Evolutionary conservation across 495 filamentous ascomycete species (phyloP).

Genomic region (Lindgomyces ingoldianus): DNA sequence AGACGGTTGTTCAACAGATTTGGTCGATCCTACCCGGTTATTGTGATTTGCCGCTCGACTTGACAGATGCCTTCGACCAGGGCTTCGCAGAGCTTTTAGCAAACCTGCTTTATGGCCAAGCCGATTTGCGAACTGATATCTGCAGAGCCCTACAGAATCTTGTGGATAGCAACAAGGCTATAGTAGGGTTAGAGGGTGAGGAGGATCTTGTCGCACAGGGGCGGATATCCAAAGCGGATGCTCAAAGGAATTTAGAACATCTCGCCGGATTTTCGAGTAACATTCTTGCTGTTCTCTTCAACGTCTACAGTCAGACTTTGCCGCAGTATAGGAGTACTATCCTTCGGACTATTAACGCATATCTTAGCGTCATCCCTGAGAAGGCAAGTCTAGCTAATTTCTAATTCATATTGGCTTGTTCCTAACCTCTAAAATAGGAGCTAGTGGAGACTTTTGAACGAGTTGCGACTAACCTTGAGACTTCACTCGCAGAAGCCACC

Average conservation of each 20-base stretch:
- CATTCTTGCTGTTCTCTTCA: conserved; percentile 90
- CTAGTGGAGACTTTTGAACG: conserved; percentile 83
- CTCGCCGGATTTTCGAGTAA: conserved; percentile 79
- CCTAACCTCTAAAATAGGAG: conserved; percentile 55
- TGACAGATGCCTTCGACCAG: conserved; percentile 72
- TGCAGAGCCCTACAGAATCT: conserved; percentile 82
- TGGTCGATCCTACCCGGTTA: conserved; percentile 96
- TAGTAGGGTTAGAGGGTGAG: conserved; percentile 60
- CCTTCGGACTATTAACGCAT: conserved; percentile 89
- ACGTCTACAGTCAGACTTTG: conserved; percentile 93
- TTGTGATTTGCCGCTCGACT: conserved; percentile 84
- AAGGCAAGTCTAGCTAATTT: conserved; percentile 46
- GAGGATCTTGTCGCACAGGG: conserved; percentile 69
- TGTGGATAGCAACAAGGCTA: conserved; percentile 85
- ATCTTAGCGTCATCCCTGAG: conserved; percentile 80
- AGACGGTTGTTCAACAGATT: conserved; percentile 91
- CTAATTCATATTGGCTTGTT: background rate
- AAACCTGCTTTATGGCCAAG: conserved; percentile 89
- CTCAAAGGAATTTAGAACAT: conserved; percentile 74
- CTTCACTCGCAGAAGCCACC: conserved; percentile 64
- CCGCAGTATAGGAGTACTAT: conserved; percentile 89
- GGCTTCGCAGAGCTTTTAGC: conserved; percentile 86
- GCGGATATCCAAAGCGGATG: conserved; percentile 71
- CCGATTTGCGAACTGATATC: conserved; percentile 79
- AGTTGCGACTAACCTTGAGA: conserved; percentile 79